Base-by-base conservation (phyloP, 768 basidiomycete genomes). In the Tubosaeta sp. region DNA sequence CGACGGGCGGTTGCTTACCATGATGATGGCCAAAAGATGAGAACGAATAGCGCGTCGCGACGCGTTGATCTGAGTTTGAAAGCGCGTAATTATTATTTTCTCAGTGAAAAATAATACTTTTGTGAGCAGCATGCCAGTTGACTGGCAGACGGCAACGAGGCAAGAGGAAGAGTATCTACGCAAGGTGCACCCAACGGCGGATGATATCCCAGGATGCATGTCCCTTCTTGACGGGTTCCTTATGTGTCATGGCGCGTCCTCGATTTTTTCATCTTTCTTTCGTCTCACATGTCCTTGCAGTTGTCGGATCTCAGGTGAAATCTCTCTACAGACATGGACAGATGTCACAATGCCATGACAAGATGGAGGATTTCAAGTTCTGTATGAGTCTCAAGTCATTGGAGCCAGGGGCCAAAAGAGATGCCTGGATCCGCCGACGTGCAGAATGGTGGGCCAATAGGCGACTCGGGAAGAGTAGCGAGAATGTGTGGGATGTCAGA, bases 391-490 rank as follows among this genome's bases (percentile, higher is more conserved):
- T 87, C 54, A 95, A 93, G 69, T 76, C 80, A 12, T 73, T 90
- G 68, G 78, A 86, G 46, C 82, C 84, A 14, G 92, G 94, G 49
- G 80, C 84, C 60, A 81, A 82, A 63, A 77, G 87, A 27, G 82
- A 90, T 45, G 81, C 82, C 4, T 99, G 94, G 94, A 83, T 98
- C 50, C 77, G 75, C 44, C 76, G 87, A 16, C 76, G 90, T 48
- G 95, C 95, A 2, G 91, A 94, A 65, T 94, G 94, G 93, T 96
- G 94, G 95, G 92, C 94, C 5, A 72, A 76, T 30, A 73, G 88
- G 46, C 73, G 95, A 46, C 63, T 89, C 9, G 76, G 70, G 18
- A 83, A 82, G 67, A 94, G 91, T 69, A 94, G 92, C 59, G 95
- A 98, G 71, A 92, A 94, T 65, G 83, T 99, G 2, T 99, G 95